A percentile compares a stretch with the other conserved stretches of the same genome.
Conservation (phyloP, 768 basidiomycete species). For the Lentinula sp. region DNA sequence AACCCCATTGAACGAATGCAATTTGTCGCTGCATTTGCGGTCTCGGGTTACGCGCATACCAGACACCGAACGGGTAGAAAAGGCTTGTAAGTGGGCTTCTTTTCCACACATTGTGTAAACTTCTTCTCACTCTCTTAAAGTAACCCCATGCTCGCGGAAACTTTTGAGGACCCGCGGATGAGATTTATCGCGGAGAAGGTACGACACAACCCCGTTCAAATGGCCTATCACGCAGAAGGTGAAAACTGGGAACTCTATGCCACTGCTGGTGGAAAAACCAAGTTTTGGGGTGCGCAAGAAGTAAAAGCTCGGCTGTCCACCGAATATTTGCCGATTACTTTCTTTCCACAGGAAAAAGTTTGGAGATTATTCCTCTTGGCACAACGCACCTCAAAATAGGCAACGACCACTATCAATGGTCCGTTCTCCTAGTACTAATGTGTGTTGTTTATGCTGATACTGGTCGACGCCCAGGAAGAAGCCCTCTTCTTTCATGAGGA, state of each 20-base stretch:
- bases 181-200: constrained; percentile 87
- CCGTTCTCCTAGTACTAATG: constrained; percentile 10
- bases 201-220: constrained; percentile 74
- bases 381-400: constrained; percentile 62
- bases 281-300: constrained; percentile 74
- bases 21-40: constrained; percentile 78
- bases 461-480: constrained; percentile 51
- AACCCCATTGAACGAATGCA: constrained; percentile 67
- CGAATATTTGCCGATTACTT: constrained; percentile 11
- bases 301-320: neutral
- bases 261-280: constrained; percentile 79
- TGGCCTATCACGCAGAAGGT: constrained; percentile 84
- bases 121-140: constrained; percentile 27
- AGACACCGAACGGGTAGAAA: constrained; percentile 77
- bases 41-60: constrained; percentile 80
- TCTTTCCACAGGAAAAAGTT: constrained; percentile 62
- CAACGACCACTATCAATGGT: constrained; percentile 70
- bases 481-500: constrained; percentile 84
- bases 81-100: constrained; percentile 60
- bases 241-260: constrained; percentile 68
- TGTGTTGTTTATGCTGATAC: neutral
- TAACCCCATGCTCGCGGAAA: constrained; percentile 86
- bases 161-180: constrained; percentile 78
- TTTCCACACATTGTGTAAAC: neutral
- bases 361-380: constrained; percentile 82